phyloP scores from a whole-genome alignment of 225 moss, liverwort and hornwort species.

The Marchantia polymorpha region DNA sequence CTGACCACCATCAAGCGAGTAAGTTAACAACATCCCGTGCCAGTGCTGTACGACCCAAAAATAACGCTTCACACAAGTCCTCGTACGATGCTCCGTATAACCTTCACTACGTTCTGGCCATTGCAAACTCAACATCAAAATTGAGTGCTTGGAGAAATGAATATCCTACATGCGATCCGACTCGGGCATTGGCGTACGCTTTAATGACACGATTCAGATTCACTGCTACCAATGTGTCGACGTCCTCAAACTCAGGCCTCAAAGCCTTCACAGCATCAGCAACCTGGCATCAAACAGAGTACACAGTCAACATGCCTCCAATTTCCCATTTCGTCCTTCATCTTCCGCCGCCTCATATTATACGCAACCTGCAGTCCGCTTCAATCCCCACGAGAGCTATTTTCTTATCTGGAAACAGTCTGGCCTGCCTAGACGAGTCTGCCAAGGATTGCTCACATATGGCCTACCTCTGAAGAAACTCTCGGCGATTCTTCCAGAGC shows the following conservation, averaged over 20 bases:
- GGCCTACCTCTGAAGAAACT: too few relatives aligned
- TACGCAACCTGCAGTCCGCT: neutral
- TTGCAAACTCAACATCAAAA: too few relatives aligned
- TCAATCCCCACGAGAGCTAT: too few relatives aligned
- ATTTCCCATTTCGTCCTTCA: neutral
- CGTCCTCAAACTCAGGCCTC: conserved; percentile 75
- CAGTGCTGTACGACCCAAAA: neutral
- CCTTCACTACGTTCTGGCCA: too few relatives aligned
- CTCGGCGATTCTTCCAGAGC: too few relatives aligned
- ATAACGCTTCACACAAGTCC: too few relatives aligned
- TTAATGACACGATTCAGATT: conserved; percentile 79
- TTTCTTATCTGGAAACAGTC: neutral
- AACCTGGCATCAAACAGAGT: conserved; percentile 42
- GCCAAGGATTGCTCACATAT: too few relatives aligned
- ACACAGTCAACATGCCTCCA: neutral
- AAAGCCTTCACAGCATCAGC: conserved; percentile 67
- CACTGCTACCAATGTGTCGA: conserved; percentile 70
- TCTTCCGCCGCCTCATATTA: neutral
- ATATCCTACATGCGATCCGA: conserved; percentile 70
- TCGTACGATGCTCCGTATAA: too few relatives aligned
- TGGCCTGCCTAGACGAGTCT: too few relatives aligned
- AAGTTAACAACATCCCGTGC: neutral
- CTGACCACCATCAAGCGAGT: conserved; percentile 36
- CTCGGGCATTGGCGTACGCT: conserved; percentile 79
- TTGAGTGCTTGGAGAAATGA: neutral